These are phyloP conservation scores for Aspergillus sergii DNA, from an alignment of 2,329 filamentous ascomycete species.

Conservation along the genomic window DNA sequence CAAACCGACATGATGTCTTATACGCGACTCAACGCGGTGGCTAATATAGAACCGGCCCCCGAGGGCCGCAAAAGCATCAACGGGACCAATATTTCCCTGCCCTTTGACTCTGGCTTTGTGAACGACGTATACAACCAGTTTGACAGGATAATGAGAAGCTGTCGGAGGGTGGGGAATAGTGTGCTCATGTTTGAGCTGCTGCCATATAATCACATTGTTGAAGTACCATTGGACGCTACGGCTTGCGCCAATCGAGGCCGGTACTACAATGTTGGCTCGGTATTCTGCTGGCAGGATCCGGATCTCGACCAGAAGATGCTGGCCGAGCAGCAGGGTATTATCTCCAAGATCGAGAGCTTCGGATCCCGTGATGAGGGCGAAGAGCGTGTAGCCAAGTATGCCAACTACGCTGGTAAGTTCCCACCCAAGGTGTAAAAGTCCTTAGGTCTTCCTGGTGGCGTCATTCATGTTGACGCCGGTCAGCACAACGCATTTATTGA, in stretches of 20 bases:
- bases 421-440: background rate
- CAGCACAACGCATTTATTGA: background rate
- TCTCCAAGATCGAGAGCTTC: background rate
- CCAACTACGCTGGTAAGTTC: slow-evolving; percentile 15
- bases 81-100: slow-evolving; percentile 7
- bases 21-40: slow-evolving; percentile 5
- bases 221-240: slow-evolving; percentile 11
- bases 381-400: background rate
- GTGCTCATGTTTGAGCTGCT: slow-evolving; percentile 13
- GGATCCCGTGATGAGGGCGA: background rate
- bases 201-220: slow-evolving; percentile 7
- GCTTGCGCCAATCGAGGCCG: slow-evolving; percentile 13
- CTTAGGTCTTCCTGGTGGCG: no score
- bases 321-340: background rate
- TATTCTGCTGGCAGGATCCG: slow-evolving; percentile 14
- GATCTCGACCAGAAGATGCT: slow-evolving; percentile 4
- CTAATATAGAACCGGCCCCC: slow-evolving; percentile 11
- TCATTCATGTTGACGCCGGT: background rate
- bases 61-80: slow-evolving; percentile 11
- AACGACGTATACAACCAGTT: slow-evolving; percentile 7
- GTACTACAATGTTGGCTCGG: slow-evolving; percentile 9
- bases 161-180: slow-evolving; percentile 9
- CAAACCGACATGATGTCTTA: slow-evolving; percentile 10
- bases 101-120: background rate
- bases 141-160: slow-evolving; percentile 1